These are phyloP conservation scores for Colletotrichum gigasporum DNA, from an alignment of 2,329 filamentous ascomycete genomes.

Conservation along the genomic window DNA sequence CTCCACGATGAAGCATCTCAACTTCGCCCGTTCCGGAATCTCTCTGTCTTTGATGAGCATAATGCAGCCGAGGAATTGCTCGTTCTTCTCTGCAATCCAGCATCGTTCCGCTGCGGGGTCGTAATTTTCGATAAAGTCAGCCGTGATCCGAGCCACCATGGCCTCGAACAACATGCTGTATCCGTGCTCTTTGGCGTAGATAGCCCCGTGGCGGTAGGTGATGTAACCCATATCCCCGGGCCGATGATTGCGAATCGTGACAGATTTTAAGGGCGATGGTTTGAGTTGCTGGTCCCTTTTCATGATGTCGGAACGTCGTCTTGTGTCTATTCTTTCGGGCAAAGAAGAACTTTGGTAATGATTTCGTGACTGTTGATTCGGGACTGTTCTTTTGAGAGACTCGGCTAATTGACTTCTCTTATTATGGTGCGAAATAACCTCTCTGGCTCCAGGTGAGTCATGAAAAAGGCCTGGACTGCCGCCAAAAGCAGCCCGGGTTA, in stretches of 20 bases:
- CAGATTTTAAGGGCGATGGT: not conserved
- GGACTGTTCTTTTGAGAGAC: not conserved
- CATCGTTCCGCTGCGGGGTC: conserved; percentile 36
- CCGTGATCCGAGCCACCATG: conserved; percentile 34
- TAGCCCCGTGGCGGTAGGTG: conserved; percentile 35
- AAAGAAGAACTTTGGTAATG: too few species aligned
- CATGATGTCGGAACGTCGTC: not conserved
- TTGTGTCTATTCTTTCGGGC: too few species aligned
- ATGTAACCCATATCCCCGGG: conserved; percentile 39
- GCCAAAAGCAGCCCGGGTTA: too few species aligned
- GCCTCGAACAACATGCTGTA: conserved; percentile 36
- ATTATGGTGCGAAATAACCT: too few species aligned
- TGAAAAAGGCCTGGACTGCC: too few species aligned
- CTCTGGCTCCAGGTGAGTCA: too few species aligned
- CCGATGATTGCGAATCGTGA: conserved; percentile 30
- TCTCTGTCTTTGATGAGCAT: conserved; percentile 34
- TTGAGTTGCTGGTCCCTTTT: not conserved
- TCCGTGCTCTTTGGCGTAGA: conserved; percentile 35
- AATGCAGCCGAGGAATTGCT: conserved; percentile 37
- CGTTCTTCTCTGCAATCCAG: conserved; percentile 39
- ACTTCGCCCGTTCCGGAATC: conserved; percentile 31
- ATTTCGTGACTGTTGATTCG: not conserved
- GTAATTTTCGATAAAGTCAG: conserved; percentile 37
- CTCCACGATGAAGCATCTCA: conserved; percentile 39
- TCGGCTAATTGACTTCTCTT: too few species aligned